Base-by-base conservation (phyloP, 805 yeast species). In the Blastobotrys terrestris region DNA sequence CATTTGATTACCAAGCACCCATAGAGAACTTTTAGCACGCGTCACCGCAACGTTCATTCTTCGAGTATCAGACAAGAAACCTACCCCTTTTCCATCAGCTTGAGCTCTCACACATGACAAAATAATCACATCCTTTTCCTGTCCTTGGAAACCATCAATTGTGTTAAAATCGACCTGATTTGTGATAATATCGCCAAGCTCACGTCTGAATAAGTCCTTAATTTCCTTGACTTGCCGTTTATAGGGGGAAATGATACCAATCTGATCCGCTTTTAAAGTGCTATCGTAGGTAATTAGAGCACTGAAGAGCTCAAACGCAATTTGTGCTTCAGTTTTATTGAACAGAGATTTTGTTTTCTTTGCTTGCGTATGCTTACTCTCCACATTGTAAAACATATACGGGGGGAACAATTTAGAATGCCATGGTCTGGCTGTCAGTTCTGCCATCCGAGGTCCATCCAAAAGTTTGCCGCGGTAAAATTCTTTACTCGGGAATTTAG, bases 11-110 rank as follows among this genome's bases (percentile, higher is more conserved):
- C 99, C 99, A 14, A 95, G 68, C 53, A 94, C 83, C 98, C 98
- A 94, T 58, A 94, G 72, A 0, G 98, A 86, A 1, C 95, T 78
- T 60, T 85, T 80, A 0, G 98, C 97, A 72, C 99, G 86, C 0
- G 98, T 92, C 39, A 94, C 71, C 0, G 97, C 98, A 51, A 94
- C 99, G 68, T 94, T 94, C 96, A 94, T 88, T 73, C 99, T 87
- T 58, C 99, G 78, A 40, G 84, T 77, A 69, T 94, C 99, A 46
- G 85, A 84, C 66, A 94, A 76, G 70, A 94, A 94, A 15, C 98
- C 99, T 54, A 92, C 88, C 46, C 82, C 77, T 20, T 49, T 50
- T 1, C 58, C 55, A 6, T 76, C 78, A 13, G 78, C 73, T 47
- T 82, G 85, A 0, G 98, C 96, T 62, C 99, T 79, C 2, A 94